phyloP scores from a whole-genome alignment of 2,329 filamentous ascomycete genomes.

The Calonectria multiphialidica region DNA sequence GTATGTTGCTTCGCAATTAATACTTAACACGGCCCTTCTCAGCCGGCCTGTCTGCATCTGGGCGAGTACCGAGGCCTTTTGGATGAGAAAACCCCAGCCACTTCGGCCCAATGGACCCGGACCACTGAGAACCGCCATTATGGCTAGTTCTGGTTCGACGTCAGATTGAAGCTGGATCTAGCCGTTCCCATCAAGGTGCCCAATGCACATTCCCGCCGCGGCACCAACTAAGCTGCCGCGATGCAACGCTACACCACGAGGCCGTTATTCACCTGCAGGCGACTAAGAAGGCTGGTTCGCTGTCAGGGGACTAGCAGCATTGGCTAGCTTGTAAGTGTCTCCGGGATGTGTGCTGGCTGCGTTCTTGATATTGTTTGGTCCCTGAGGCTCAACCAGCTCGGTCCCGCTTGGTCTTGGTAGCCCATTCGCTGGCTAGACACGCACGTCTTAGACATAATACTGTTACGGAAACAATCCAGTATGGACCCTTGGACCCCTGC shows the following conservation, averaged over 20 bases:
- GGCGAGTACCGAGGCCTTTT: background rate
- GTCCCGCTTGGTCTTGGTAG: background rate
- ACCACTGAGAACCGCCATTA: background rate
- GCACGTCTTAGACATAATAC: background rate
- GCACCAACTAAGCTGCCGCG: background rate
- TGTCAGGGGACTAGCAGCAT: background rate
- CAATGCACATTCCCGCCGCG: background rate
- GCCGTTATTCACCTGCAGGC: background rate
- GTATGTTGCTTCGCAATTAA: background rate
- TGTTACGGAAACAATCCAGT: background rate
- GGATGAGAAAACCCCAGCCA: background rate
- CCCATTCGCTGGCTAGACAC: background rate
- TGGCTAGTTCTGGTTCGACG: background rate
- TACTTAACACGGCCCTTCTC: background rate
- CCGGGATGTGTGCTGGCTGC: background rate
- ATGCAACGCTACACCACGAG: background rate
- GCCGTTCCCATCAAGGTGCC: background rate
- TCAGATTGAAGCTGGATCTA: background rate
- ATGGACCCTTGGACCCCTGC: background rate
- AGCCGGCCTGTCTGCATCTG: background rate
- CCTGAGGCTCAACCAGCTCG: background rate
- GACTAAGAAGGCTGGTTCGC: background rate
- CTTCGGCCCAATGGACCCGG: too few species aligned
- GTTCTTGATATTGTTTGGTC: background rate
- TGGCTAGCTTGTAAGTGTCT: background rate